Evolutionary conservation across 2,329 filamentous ascomycete species (phyloP).

Genomic region (Hypoxylon sp.): DNA sequence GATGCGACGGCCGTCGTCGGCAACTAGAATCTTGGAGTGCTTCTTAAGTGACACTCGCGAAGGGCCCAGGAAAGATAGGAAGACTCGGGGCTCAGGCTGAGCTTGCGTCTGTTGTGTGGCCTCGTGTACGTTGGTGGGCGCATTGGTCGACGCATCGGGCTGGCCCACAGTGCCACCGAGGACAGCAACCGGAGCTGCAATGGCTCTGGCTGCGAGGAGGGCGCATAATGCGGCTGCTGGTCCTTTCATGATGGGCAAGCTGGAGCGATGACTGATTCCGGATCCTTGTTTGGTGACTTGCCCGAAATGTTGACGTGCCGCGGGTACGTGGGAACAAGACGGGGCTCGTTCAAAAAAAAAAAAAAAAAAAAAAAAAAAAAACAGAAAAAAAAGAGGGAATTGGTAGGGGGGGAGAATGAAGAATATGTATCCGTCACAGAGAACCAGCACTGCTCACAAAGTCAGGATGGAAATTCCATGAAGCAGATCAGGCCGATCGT

Average conservation of each 20-base stretch:
- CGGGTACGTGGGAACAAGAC: neutral
- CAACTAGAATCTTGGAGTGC: constrained; percentile 16
- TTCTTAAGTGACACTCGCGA: constrained; percentile 19
- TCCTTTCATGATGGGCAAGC: constrained; percentile 29
- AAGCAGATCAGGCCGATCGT: constrained; percentile 12
- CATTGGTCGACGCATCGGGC: constrained; percentile 15
- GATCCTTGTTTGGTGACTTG: neutral
- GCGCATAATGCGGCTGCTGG: constrained; percentile 20
- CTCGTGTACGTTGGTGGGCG: neutral
- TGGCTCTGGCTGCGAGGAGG: constrained; percentile 16
- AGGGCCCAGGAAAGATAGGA: constrained; percentile 8
- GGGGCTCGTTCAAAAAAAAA: neutral
- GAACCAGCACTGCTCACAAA: neutral
- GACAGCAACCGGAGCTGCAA: constrained; percentile 30
- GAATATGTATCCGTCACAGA: constrained; percentile 13
- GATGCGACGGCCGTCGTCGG: constrained; percentile 25
- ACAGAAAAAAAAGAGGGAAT: neutral
- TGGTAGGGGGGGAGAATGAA: neutral
- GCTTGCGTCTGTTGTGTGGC: constrained; percentile 2
- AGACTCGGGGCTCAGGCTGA: constrained; percentile 1
- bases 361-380: neutral
- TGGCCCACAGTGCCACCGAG: constrained; percentile 17
- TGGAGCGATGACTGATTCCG: neutral
- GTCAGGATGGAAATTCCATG: constrained; percentile 9
- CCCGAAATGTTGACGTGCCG: constrained; percentile 9